Evolutionary conservation across 352 stramenopile species (phyloP), one percentile per base, ranked within the genome.

Genomic region (Globisporangium acanthophoron): DNA sequence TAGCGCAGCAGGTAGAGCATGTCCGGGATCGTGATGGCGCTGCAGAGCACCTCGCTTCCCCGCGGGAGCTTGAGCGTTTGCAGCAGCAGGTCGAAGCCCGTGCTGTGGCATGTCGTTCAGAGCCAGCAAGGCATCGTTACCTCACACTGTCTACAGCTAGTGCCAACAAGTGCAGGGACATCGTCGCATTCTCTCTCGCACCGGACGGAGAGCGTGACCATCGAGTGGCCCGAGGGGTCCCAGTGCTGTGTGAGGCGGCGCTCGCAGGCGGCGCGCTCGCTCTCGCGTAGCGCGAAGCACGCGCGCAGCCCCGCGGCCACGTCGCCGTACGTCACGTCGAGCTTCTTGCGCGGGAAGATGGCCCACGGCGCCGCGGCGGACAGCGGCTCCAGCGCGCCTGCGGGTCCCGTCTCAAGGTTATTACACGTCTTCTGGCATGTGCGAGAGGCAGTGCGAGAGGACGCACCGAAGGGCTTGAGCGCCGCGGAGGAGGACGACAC

Each of bases 11-110:
- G 64, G 64, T 92, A 84, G 48, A 94, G 69, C 85, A 94, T 92
- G 61, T 94, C 85, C 0, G 82, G 80, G 62, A 94, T 94, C 8
- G 85, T 94, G 41, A 94, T 84, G 29, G 85, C 82, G 65, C 76
- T 89, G 60, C 83, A 90, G 18, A 94, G 67, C 47, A 94, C 76
- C 56, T 92, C 76, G 54, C 70, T 88, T 16, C 80, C 80, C 24
- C 37, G 44, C 7, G 82, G 80, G n/a, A 92, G 71, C 54, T 82
- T 73, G 29, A 92, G 74, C 37, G 83, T 87, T 62, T 90, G 76
- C 43, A 94, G 58, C 37, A 94, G 59, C 48, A 92, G 67, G 56
- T 94, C 85, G 61, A 94, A 92, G 1, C 78, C 85, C 44, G 85
- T 94, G 12, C 85, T 94, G 55, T 27, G 15, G 24, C 41, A 15